These are phyloP conservation scores for Corniculantispora saksenae DNA, from an alignment of 2,329 filamentous ascomycete species.

Conservation along the genomic window DNA sequence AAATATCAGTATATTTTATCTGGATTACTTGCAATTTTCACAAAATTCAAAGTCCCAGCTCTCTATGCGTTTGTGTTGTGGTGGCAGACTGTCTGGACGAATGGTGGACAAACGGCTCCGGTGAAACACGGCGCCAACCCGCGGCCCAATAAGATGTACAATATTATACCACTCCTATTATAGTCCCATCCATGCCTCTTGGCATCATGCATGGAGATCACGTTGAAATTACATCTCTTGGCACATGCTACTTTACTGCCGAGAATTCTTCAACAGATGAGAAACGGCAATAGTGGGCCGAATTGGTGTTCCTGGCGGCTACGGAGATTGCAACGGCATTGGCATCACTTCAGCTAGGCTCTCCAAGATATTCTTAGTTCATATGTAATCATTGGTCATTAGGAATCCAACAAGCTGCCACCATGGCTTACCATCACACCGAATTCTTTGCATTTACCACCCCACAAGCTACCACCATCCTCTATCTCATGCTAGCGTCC, in stretches of 20 bases:
- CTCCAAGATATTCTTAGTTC: neutral
- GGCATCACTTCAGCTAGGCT: neutral
- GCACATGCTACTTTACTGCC: neutral
- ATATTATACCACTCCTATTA: neutral
- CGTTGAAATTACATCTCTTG: neutral
- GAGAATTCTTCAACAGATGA: too few relatives aligned
- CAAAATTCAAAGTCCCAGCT: too few relatives aligned
- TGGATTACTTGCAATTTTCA: neutral
- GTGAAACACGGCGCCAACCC: constrained; percentile 3
- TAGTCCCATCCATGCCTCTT: neutral
- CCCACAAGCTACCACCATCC: neutral
- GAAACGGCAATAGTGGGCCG: too few relatives aligned
- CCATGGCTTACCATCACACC: neutral
- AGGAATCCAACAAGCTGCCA: constrained; percentile 6
- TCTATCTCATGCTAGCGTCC: constrained; percentile 40
- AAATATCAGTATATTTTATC: neutral
- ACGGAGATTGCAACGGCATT: constrained; percentile 5
- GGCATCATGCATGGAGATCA: neutral
- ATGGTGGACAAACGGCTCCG: neutral
- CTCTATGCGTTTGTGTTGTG: too few relatives aligned
- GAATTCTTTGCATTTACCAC: neutral
- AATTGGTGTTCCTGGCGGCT: neutral
- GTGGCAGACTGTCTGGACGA: too few relatives aligned
- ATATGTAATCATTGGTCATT: constrained; percentile 15
- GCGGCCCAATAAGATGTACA: neutral